Percentiles rank a stretch among this genome's conserved stretches.
These are phyloP conservation scores for Phytophthora podocarpi DNA, from an alignment of 352 stramenopile genomes.

Conservation along the genomic window DNA sequence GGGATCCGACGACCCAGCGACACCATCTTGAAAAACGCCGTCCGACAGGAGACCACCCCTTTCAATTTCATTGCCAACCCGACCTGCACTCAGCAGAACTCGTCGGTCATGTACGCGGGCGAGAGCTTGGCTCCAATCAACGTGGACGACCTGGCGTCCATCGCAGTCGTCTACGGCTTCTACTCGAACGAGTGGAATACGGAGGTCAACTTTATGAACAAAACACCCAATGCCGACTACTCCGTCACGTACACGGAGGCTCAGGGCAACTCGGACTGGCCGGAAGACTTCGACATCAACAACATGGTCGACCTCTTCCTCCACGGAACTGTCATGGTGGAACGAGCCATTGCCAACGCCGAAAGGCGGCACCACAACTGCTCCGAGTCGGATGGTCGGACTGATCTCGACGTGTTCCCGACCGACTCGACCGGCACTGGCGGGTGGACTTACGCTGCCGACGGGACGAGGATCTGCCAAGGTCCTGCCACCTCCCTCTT, in stretches of 20 bases:
- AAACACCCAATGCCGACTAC: constrained; percentile 14
- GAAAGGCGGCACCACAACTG: constrained; percentile 42
- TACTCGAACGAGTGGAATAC: constrained; percentile 54
- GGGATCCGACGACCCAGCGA: constrained; percentile 25
- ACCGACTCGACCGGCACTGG: constrained; percentile 12
- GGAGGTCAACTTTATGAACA: constrained; percentile 36
- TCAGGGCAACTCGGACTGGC: constrained; percentile 21
- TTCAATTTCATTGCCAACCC: constrained; percentile 45
- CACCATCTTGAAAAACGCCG: constrained; percentile 52
- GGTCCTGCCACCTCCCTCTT: constrained; percentile 42
- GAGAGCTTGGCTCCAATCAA: constrained; percentile 38
- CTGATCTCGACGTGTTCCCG: constrained; percentile 23
- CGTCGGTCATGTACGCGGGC: constrained; percentile 17
- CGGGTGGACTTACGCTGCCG: constrained; percentile 32
- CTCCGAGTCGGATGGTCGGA: constrained; percentile 38
- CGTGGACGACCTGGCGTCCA: constrained; percentile 46
- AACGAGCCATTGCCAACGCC: constrained; percentile 41
- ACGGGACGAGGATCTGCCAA: constrained; percentile 47
- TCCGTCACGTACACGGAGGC: constrained; percentile 17
- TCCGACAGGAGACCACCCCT: constrained; percentile 27
- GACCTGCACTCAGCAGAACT: constrained; percentile 36
- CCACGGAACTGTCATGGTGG: constrained; percentile 47
- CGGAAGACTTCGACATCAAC: constrained; percentile 22
- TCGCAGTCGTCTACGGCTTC: constrained; percentile 54
- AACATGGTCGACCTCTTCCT: constrained; percentile 42